Percentiles rank a stretch among this genome's conserved stretches.
These are phyloP conservation scores for Cladophialophora immunda DNA, from an alignment of 2,329 filamentous ascomycete species.

Conservation along the genomic window DNA sequence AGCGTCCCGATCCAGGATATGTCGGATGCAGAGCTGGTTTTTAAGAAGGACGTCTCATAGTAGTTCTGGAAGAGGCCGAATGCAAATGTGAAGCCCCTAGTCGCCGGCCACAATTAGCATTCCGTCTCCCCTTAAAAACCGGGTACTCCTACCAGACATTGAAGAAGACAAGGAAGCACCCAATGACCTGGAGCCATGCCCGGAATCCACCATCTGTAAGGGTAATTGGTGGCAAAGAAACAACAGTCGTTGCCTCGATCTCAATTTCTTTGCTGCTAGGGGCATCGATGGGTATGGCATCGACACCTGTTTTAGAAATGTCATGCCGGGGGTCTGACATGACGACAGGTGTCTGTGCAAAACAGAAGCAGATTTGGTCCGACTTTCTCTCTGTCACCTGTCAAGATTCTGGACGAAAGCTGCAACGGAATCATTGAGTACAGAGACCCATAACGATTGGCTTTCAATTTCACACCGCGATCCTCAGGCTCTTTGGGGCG, in stretches of 20 bases:
- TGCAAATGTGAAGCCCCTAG: conserved; percentile 40
- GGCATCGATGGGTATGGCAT: conserved; percentile 21
- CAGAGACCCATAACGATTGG: background rate
- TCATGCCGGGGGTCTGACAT: conserved; percentile 26
- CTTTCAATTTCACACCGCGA: background rate
- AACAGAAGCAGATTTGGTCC: background rate
- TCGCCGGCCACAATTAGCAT: background rate
- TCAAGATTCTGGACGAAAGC: background rate
- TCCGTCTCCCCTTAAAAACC: conserved; percentile 52
- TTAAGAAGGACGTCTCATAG: conserved; percentile 75
- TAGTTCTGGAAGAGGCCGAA: conserved; percentile 81
- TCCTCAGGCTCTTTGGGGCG: background rate
- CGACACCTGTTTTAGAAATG: conserved; percentile 20
- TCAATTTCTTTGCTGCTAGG: conserved; percentile 18
- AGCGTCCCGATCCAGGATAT: conserved; percentile 90
- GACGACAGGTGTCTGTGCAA: background rate
- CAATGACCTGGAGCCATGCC: conserved; percentile 86
- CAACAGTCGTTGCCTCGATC: conserved; percentile 22
- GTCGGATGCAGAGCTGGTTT: conserved; percentile 71
- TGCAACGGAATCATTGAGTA: background rate
- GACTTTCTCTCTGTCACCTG: background rate
- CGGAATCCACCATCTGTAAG: conserved; percentile 76
- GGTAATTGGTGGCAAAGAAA: conserved; percentile 25
- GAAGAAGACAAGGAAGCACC: conserved; percentile 79
- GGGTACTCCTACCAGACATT: conserved; percentile 80